phyloP scores from a whole-genome alignment of 2,329 filamentous ascomycete genomes.

The Ambrosiella cleistominuta region DNA sequence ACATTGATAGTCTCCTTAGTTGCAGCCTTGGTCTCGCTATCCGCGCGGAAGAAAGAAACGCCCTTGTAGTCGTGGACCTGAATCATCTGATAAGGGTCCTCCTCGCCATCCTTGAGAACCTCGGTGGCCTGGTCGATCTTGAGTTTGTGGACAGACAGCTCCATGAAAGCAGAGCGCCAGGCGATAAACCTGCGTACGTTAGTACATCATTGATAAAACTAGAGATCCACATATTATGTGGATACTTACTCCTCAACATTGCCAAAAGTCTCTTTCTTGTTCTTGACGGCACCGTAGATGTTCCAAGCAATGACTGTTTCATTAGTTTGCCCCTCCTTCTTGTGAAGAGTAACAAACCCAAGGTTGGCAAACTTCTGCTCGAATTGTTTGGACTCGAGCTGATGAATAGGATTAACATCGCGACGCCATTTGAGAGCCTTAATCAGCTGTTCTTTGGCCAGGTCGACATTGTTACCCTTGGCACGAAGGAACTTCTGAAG shows the following conservation, averaged over 20 bases:
- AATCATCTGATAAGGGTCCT: conserved; percentile 76
- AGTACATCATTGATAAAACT: neutral
- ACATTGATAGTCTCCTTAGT: conserved; percentile 66
- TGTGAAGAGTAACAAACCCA: conserved; percentile 64
- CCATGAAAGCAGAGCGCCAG: conserved; percentile 85
- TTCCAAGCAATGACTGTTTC: conserved; percentile 72
- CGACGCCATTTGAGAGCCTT: conserved; percentile 73
- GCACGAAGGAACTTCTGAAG: conserved; percentile 89
- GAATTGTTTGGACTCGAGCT: conserved; percentile 46
- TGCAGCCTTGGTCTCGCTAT: conserved; percentile 57
- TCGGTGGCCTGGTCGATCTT: conserved; percentile 49
- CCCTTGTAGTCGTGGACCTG: conserved; percentile 89
- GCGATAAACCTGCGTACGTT: conserved; percentile 54
- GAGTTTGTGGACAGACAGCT: conserved; percentile 61
- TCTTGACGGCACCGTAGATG: conserved; percentile 73
- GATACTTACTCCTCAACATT: conserved; percentile 55
- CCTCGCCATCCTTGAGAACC: conserved; percentile 53
- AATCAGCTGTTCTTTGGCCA: conserved; percentile 60
- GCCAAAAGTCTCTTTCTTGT: conserved; percentile 68
- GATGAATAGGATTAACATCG: conserved; percentile 50
- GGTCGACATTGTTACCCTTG: conserved; percentile 57
- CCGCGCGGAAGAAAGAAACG: conserved; percentile 71
- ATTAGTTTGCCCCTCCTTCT: conserved; percentile 28
- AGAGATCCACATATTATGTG: neutral
- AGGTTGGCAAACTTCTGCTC: conserved; percentile 58